These are phyloP conservation scores for Lipomyces starkeyi DNA, from an alignment of 805 yeast species.

Conservation along the genomic window DNA sequence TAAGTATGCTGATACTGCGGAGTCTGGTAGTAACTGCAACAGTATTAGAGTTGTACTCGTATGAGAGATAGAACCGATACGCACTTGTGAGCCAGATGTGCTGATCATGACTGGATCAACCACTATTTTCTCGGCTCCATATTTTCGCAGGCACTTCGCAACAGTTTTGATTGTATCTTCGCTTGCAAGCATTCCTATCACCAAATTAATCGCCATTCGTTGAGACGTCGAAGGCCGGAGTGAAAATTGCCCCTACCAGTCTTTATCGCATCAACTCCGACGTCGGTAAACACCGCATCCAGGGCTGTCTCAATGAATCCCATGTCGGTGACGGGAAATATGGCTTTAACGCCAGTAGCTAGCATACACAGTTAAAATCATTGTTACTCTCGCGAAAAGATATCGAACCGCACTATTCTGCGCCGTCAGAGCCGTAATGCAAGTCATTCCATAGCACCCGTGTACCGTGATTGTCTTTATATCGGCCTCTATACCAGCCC, in stretches of 20 bases:
- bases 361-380: background rate
- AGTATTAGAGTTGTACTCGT: background rate
- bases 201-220: background rate
- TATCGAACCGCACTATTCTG: constrained; percentile 60
- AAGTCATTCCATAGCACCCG: constrained; percentile 75
- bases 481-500: constrained; percentile 93
- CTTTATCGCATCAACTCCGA: constrained; percentile 69
- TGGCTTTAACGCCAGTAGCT: constrained; percentile 51
- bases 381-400: background rate
- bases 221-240: background rate
- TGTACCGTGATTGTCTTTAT: constrained; percentile 77
- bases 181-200: constrained; percentile 67
- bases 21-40: constrained; percentile 54
- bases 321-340: constrained; percentile 52
- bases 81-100: constrained; percentile 66
- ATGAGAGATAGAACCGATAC: background rate
- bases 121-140: constrained; percentile 53
- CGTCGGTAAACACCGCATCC: constrained; percentile 62
- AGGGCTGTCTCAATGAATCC: constrained; percentile 57
- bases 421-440: constrained; percentile 79
- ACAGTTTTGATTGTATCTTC: constrained; percentile 59
- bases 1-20: constrained; percentile 54
- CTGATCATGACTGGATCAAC: constrained; percentile 87
- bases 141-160: constrained; percentile 46
- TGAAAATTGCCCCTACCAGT: constrained; percentile 47